Percentiles rank a stretch among this genome's conserved stretches.
Evolutionary conservation across 2,329 filamentous ascomycete species (phyloP).

Genomic region (Colletotrichum sp.): DNA sequence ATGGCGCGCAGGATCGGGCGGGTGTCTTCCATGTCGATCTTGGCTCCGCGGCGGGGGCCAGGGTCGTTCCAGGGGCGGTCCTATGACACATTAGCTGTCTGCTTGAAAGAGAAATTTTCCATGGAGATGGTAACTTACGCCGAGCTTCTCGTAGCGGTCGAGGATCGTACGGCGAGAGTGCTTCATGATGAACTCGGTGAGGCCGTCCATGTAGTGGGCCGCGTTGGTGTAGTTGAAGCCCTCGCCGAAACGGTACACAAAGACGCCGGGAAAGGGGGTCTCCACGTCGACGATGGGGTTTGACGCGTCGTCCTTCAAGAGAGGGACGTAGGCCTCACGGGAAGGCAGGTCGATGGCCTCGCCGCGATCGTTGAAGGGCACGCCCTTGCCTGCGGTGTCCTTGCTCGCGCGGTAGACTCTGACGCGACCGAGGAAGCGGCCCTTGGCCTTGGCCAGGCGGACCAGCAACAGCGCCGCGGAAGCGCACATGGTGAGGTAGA

Average conservation of each 20-base stretch:
- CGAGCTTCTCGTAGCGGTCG: conserved; percentile 48
- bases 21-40: conserved; percentile 33
- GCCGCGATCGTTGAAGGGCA: conserved; percentile 19
- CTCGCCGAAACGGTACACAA: conserved; percentile 57
- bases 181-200: conserved; percentile 43
- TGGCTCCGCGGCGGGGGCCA: conserved; percentile 40
- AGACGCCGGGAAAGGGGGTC: conserved; percentile 52
- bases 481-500: conserved; percentile 51
- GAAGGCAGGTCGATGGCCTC: conserved; percentile 14
- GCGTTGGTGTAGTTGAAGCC: conserved; percentile 59
- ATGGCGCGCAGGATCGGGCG: conserved; percentile 57
- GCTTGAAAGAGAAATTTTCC: rapidly evolving
- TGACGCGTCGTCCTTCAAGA: conserved; percentile 45
- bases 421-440: conserved; percentile 49
- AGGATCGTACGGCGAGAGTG: conserved; percentile 46
- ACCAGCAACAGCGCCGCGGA: conserved; percentile 49
- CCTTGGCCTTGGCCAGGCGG: conserved; percentile 50
- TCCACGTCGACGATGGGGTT: conserved; percentile 49
- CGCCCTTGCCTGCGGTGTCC: conserved; percentile 20
- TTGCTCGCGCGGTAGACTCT: conserved; percentile 24
- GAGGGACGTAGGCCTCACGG: conserved; percentile 44
- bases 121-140: conserved; percentile 37
- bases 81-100: conserved; percentile 11
- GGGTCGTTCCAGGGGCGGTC: conserved; percentile 63
- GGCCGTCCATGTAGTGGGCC: conserved; percentile 48